Evolutionary conservation across 164 flowering plant genomes (phyloP), one percentile per base, ranked within the genome.

Genomic region (Umbellularia californica): DNA sequence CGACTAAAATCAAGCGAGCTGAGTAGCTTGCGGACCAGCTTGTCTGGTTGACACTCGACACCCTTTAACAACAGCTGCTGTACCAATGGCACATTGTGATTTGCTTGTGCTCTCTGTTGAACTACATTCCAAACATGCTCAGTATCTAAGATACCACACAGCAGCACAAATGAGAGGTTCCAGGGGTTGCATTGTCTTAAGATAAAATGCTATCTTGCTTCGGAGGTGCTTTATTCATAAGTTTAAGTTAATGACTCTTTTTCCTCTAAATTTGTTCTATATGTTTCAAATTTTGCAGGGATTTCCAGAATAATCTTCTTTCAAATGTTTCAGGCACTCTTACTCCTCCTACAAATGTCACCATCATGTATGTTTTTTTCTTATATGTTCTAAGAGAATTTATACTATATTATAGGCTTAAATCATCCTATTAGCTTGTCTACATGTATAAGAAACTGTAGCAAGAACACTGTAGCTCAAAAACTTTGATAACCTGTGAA

Each of bases 261-360:
- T 64, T 28, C 13, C 47, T 12, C 30, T 63, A 30, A 66, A 17
- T 66, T 7, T 66, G 60, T 51, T n/a, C 41, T 63, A 20, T 70
- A 13, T 70, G 7, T 13, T 27, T 50, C 14, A n/a, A n/a, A 65
- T 72, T 71, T 68, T 85, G 85, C 91, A 92, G 98, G 78, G 88
- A 94, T 87, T 82, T 94, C 27, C 83, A 76, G 79, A 84, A 91
- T 76, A 94, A 94, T 79, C 70, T 51, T 2, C 79, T 94, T 68
- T 90, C 93, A 72, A 79, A 72, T 77, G 76, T 89, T 74, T 67
- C 74, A 4, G 89, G 89, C 27, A 74, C 65, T 64, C 81, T 88
- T 69, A 72, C 82, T 79, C 90, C 85, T 77, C 96, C 98, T 2
- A 72, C 50, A 51, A 92, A 92, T 83, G 95, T 91, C 79, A 87